A percentile compares a stretch with the other conserved stretches of the same genome.
Evolutionary conservation across 2,329 filamentous ascomycete species (phyloP).

Genomic region (Hymenotorrendiella dingleyae): DNA sequence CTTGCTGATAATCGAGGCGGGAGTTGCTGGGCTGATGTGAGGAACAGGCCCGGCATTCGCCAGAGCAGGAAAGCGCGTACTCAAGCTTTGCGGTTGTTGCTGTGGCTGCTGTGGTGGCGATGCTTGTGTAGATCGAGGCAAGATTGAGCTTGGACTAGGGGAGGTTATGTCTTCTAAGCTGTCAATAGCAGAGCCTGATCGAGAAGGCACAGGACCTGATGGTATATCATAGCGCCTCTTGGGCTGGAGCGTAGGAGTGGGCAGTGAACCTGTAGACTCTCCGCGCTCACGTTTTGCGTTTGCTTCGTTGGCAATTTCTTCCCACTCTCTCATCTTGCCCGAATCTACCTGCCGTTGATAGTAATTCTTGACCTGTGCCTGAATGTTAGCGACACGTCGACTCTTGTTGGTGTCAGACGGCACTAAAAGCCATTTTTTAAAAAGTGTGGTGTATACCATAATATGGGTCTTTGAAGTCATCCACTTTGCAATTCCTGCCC

Average conservation of each 20-base stretch:
- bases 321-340: slow-evolving; percentile 50
- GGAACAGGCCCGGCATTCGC: slow-evolving; percentile 29
- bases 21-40: slow-evolving; percentile 22
- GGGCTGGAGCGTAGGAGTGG: slow-evolving; percentile 46
- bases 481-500: slow-evolving; percentile 65
- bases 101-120: slow-evolving; percentile 23
- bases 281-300: slow-evolving; percentile 49
- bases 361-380: slow-evolving; percentile 59
- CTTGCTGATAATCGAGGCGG: slow-evolving; percentile 23
- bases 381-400: slow-evolving; percentile 30
- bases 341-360: slow-evolving; percentile 58
- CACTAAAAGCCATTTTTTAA: slow-evolving; percentile 27
- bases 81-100: slow-evolving; percentile 17
- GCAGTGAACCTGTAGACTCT: slow-evolving; percentile 55
- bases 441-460: slow-evolving; percentile 56
- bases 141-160: slow-evolving; percentile 12
- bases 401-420: slow-evolving; percentile 25
- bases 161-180: slow-evolving; percentile 37
- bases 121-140: slow-evolving; percentile 23
- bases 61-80: slow-evolving; percentile 26
- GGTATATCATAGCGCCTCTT: slow-evolving; percentile 47
- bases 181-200: slow-evolving; percentile 42
- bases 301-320: slow-evolving; percentile 52
- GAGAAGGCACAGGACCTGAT: slow-evolving; percentile 32
- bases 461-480: slow-evolving; percentile 81